phyloP scores from a whole-genome alignment of 305 asterid species.

The Fraxinus latifolia region DNA sequence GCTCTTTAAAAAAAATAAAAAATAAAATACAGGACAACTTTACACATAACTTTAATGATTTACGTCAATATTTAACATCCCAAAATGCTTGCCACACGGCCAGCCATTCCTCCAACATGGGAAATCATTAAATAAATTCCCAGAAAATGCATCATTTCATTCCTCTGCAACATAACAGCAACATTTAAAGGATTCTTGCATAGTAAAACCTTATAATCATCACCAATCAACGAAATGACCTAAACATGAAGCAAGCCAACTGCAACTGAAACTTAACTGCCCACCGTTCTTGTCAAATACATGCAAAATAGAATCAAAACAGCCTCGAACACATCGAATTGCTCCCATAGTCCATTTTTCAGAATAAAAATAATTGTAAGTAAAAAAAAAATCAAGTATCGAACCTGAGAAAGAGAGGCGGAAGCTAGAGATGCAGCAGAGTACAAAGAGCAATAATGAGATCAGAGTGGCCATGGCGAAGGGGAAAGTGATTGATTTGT shows the following conservation, averaged over 20 bases:
- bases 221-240: not conserved
- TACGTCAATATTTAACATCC: not conserved
- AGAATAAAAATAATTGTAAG: not conserved
- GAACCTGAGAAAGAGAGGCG: constrained; percentile 55
- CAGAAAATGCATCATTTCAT: not conserved
- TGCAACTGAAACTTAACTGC: not conserved
- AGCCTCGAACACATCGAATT: not conserved
- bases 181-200: not conserved
- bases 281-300: not conserved
- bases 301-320: not conserved
- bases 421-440: constrained; percentile 40
- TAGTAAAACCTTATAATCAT: not conserved
- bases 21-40: not conserved
- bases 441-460: constrained; percentile 29
- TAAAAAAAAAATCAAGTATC: not conserved
- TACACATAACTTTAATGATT: constrained; percentile 1
- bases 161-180: not conserved
- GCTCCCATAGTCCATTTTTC: not conserved
- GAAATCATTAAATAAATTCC: not conserved
- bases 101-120: not conserved
- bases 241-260: not conserved
- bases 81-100: not conserved
- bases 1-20: not conserved
- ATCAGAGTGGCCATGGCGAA: constrained; percentile 52
- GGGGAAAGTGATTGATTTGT: constrained; percentile 6